phyloP scores from a whole-genome alignment of 805 yeast species.

The Sugiyamaella floridensis region DNA sequence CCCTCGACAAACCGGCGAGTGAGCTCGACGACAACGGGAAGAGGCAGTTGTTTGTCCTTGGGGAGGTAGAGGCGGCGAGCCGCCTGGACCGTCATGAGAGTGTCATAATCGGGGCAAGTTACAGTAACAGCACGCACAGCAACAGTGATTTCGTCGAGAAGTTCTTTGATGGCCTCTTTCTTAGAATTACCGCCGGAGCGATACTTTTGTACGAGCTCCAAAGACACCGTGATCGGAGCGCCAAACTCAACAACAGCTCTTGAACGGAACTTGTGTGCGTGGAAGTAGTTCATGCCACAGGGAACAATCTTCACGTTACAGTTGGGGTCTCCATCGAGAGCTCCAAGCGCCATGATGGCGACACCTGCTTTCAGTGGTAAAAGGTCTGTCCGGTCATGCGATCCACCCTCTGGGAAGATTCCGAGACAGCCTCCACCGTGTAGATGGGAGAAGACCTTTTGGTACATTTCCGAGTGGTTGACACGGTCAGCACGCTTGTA shows the following conservation, averaged over 20 bases:
- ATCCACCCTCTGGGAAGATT: conserved; percentile 97
- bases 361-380: conserved; percentile 95
- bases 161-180: conserved; percentile 64
- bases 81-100: conserved; percentile 82
- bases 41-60: conserved; percentile 60
- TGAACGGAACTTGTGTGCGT: conserved; percentile 90
- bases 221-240: conserved; percentile 63
- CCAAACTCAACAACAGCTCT: conserved; percentile 96
- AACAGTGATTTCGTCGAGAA: conserved; percentile 62
- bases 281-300: conserved; percentile 96
- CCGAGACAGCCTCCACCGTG: conserved; percentile 79
- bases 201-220: conserved; percentile 59
- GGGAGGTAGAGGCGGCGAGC: conserved; percentile 85
- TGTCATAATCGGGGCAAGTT: conserved; percentile 81
- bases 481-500: conserved; percentile 76
- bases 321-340: conserved; percentile 69
- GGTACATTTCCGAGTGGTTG: conserved; percentile 79
- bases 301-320: conserved; percentile 85
- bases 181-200: conserved; percentile 53
- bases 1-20: conserved; percentile 82
- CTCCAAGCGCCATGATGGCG: conserved; percentile 96
- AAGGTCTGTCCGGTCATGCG: conserved; percentile 88
- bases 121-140: conserved; percentile 82
- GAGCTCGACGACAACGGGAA: conserved; percentile 82
- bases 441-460: conserved; percentile 76